Conservation (phyloP, 257 asterid species). For the Nicotiana sylvestris region DNA sequence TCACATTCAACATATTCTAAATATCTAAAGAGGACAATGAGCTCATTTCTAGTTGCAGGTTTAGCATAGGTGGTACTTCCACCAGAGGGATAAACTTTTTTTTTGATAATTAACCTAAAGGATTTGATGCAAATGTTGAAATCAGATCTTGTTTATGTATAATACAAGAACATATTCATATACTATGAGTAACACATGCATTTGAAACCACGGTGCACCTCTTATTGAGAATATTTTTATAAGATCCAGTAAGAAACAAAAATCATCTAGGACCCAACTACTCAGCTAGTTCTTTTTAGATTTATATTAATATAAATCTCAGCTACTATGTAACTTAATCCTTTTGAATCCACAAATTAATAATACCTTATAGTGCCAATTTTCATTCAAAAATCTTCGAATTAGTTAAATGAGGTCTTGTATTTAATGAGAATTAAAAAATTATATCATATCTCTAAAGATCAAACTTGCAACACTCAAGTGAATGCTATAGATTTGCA, state of each 20-base stretch:
- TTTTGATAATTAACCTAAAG: too few species aligned
- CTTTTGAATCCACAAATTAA: neutral
- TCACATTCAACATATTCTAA: too few species aligned
- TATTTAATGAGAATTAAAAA: neutral
- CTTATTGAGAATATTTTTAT: neutral
- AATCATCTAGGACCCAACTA: neutral
- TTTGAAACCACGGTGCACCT: neutral
- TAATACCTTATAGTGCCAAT: neutral
- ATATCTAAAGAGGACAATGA: too few species aligned
- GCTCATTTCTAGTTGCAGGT: too few species aligned
- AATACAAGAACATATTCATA: constrained; percentile 3
- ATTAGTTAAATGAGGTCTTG: neutral
- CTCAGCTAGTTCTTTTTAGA: neutral
- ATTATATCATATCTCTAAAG: neutral
- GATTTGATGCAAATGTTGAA: too few species aligned
- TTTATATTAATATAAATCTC: neutral
- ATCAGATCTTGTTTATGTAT: neutral
- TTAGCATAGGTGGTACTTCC: too few species aligned
- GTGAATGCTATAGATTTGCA: neutral
- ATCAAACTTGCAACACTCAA: neutral
- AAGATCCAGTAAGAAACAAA: neutral
- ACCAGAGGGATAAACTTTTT: too few species aligned
- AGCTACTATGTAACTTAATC: neutral
- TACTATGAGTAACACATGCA: neutral
- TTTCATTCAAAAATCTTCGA: too few species aligned